These are phyloP conservation scores for Fusarium sp. DNA, from an alignment of 2,329 filamentous ascomycete species.

Conservation along the genomic window DNA sequence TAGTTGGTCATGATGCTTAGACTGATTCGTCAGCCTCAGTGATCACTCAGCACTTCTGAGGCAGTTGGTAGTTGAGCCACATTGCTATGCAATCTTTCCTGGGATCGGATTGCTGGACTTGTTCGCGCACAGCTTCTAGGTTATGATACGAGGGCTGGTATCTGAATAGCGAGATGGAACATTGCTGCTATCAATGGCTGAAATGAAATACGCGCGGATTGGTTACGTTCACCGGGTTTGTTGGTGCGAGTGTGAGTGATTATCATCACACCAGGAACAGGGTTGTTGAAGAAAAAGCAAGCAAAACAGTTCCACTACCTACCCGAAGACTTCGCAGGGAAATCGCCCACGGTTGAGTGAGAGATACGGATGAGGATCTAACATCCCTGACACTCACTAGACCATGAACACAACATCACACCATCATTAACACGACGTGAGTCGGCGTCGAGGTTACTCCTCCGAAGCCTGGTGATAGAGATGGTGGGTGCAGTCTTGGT, in stretches of 20 bases:
- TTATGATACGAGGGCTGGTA: background rate
- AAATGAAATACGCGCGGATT: background rate
- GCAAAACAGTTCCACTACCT: constrained; percentile 13
- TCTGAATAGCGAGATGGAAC: background rate
- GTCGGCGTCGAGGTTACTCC: background rate
- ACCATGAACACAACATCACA: background rate
- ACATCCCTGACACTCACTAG: background rate
- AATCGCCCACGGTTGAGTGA: constrained; percentile 2
- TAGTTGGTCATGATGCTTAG: constrained; percentile 6
- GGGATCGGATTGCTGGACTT: background rate
- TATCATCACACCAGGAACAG: constrained; percentile 18
- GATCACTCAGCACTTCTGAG: background rate
- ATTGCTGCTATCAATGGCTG: background rate
- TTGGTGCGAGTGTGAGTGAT: constrained; percentile 2
- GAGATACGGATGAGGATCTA: constrained; percentile 1
- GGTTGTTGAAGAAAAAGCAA: constrained; percentile 22
- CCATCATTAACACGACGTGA: background rate
- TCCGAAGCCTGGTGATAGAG: background rate
- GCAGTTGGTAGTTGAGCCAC: background rate
- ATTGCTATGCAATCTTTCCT: background rate
- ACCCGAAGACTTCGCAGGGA: background rate
- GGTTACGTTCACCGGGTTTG: background rate
- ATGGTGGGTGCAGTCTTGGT: background rate
- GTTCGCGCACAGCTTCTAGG: background rate
- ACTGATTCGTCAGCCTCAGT: background rate